Percentiles rank a stretch among this genome's conserved stretches.
These are phyloP conservation scores for Aschersonia sp. DNA, from an alignment of 2,329 filamentous ascomycete species.

Conservation along the genomic window DNA sequence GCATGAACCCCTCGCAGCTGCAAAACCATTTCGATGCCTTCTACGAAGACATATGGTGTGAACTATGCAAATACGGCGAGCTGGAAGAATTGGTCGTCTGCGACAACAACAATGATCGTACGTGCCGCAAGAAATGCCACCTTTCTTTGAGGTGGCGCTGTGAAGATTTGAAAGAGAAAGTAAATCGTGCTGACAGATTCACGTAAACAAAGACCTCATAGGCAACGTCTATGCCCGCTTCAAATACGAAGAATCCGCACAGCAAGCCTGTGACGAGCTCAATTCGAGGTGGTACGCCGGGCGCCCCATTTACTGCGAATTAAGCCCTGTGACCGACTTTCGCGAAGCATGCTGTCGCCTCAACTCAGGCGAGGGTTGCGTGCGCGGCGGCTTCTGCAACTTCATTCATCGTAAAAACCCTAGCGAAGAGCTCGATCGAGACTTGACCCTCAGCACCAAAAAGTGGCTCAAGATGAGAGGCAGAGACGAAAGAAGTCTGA, in stretches of 20 bases:
- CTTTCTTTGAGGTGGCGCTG: conserved; percentile 4
- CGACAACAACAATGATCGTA: conserved; percentile 98
- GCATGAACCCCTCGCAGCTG: conserved; percentile 91
- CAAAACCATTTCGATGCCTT: conserved; percentile 99
- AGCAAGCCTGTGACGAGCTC: conserved; percentile 83
- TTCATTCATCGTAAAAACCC: conserved; percentile 99
- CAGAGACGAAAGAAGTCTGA: conserved; percentile 69
- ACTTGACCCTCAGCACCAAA: conserved; percentile 79
- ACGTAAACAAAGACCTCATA: conserved; percentile 56
- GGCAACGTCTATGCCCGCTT: conserved; percentile 99
- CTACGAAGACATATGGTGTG: conserved; percentile 99
- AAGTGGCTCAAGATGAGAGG: conserved; percentile 88
- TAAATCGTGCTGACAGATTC: conserved; percentile 7
- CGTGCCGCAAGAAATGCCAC: conserved; percentile 16
- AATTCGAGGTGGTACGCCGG: conserved; percentile 96
- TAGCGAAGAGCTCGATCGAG: conserved; percentile 71
- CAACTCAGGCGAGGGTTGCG: conserved; percentile 90
- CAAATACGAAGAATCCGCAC: conserved; percentile 97
- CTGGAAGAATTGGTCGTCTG: conserved; percentile 96
- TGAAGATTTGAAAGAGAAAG: not conserved
- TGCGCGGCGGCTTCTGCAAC: conserved; percentile 94
- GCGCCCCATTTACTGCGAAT: conserved; percentile 93
- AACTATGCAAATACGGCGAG: conserved; percentile 98
- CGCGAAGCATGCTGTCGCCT: conserved; percentile 92
- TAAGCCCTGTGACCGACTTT: conserved; percentile 95